Evolutionary conservation across 2,329 filamentous ascomycete species (phyloP).

Genomic region (Aspergillus sp.): DNA sequence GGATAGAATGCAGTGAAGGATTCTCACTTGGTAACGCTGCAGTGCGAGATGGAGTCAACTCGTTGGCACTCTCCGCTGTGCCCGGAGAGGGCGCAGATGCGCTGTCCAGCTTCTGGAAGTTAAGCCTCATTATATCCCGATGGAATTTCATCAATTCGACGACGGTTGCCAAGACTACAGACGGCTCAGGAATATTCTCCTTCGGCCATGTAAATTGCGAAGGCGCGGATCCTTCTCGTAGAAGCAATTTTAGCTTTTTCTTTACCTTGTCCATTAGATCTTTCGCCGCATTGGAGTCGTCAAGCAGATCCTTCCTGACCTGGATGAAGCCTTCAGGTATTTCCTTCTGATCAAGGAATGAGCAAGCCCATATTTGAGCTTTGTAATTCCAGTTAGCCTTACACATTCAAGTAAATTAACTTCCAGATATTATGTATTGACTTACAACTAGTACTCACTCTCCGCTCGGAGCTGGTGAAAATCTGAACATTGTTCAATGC

Average conservation of each 20-base stretch:
- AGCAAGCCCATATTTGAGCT: constrained; percentile 91
- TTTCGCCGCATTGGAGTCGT: constrained; percentile 97
- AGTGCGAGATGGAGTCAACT: constrained; percentile 15
- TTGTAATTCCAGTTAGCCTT: constrained; percentile 11
- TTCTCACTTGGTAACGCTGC: constrained; percentile 28
- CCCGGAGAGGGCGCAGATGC: constrained; percentile 21
- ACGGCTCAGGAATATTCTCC: constrained; percentile 88
- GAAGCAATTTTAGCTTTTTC: constrained; percentile 93
- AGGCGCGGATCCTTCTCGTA: constrained; percentile 90
- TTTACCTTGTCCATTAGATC: constrained; percentile 99
- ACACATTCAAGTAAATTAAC: not conserved
- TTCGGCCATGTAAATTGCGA: constrained; percentile 97
- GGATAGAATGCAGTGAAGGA: constrained; percentile 68
- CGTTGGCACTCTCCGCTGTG: not conserved
- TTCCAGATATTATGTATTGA: constrained; percentile 7
- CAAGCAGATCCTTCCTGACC: constrained; percentile 88
- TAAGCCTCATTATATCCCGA: constrained; percentile 89
- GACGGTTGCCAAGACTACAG: constrained; percentile 85
- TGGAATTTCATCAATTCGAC: constrained; percentile 98
- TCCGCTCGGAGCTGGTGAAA: constrained; percentile 91
- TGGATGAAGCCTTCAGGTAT: constrained; percentile 82
- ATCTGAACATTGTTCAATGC: constrained; percentile 90
- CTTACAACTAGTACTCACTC: constrained; percentile 79
- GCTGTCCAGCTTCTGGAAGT: constrained; percentile 78
- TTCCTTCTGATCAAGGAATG: constrained; percentile 85